phyloP scores from a whole-genome alignment of 768 basidiomycete species.

The Mycena rosella region DNA sequence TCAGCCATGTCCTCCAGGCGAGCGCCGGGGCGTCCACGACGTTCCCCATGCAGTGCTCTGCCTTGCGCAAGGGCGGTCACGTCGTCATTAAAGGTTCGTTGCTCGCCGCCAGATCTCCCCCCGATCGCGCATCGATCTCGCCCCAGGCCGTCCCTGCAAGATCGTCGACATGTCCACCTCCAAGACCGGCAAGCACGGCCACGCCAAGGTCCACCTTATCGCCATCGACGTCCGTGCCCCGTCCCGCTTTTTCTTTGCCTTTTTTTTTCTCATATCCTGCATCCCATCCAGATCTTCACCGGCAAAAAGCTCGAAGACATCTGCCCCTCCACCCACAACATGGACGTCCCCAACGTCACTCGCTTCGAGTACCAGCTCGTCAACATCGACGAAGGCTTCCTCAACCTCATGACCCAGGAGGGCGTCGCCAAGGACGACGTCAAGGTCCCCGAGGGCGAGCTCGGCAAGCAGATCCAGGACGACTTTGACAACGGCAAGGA shows the following conservation, averaged over 20 bases:
- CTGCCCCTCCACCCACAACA: slow-evolving; percentile 98
- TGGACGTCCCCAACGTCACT: slow-evolving; percentile 96
- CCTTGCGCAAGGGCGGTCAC: slow-evolving; percentile 91
- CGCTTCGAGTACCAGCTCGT: slow-evolving; percentile 95
- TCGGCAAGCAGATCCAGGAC: slow-evolving; percentile 77
- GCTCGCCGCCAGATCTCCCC: neutral
- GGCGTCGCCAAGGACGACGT: slow-evolving; percentile 93
- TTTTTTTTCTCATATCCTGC: neutral
- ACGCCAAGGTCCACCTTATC: slow-evolving; percentile 99
- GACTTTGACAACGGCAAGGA: slow-evolving; percentile 92
- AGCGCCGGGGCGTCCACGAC: slow-evolving; percentile 82
- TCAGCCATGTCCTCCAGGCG: too few relatives aligned
- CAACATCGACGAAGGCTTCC: slow-evolving; percentile 94
- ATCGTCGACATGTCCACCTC: slow-evolving; percentile 99
- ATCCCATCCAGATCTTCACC: slow-evolving; percentile 88
- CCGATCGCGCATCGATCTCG: slow-evolving; percentile 21
- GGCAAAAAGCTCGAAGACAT: slow-evolving; percentile 98
- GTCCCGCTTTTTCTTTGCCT: slow-evolving; percentile 6
- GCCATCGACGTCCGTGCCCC: slow-evolving; percentile 91
- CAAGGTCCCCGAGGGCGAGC: slow-evolving; percentile 86
- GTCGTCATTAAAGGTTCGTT: slow-evolving; percentile 92
- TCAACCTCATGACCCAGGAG: slow-evolving; percentile 92
- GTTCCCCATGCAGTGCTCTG: slow-evolving; percentile 95
- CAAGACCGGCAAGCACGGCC: slow-evolving; percentile 99
- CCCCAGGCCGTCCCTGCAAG: slow-evolving; percentile 92